A percentile compares a stretch with the other conserved stretches of the same genome.
Conservation (phyloP, 768 basidiomycete species). For the Lentinula edodes region DNA sequence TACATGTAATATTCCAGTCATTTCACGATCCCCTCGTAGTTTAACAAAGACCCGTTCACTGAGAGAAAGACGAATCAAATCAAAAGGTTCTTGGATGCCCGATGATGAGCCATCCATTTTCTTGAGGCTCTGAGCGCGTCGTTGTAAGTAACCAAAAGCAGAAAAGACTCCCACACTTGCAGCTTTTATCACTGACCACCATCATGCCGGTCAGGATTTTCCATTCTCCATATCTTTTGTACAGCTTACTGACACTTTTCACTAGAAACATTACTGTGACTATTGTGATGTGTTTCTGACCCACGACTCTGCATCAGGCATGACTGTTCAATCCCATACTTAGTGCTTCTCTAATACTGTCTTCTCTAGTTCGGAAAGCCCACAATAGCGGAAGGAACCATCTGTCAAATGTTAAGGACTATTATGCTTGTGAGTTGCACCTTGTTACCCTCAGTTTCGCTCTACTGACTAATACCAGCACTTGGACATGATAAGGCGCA, state of each 20-base stretch:
- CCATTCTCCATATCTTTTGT: neutral
- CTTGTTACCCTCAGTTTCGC: neutral
- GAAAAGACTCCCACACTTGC: conserved; percentile 1
- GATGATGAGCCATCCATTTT: conserved; percentile 66
- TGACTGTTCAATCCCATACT: conserved; percentile 13
- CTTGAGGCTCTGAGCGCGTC: conserved; percentile 8
- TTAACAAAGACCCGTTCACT: conserved; percentile 99
- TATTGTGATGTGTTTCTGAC: conserved; percentile 93
- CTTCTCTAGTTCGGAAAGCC: conserved; percentile 80
- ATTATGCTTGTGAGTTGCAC: conserved; percentile 77
- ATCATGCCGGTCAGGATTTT: conserved; percentile 60
- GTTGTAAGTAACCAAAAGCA: conserved; percentile 10
- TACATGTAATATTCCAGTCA: conserved; percentile 91
- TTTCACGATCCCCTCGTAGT: conserved; percentile 87
- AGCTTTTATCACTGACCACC: conserved; percentile 15
- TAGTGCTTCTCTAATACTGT: conserved; percentile 13
- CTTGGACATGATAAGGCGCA: conserved; percentile 97
- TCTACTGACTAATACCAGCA: conserved; percentile 35
- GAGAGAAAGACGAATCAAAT: conserved; percentile 92
- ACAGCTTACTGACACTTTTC: conserved; percentile 6
- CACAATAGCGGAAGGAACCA: conserved; percentile 98
- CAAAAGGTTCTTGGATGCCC: conserved; percentile 93
- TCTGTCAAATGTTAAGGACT: conserved; percentile 92
- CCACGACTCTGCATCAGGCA: conserved; percentile 91
- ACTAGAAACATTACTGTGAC: conserved; percentile 89